Evolutionary conservation across 805 yeast genomes (phyloP).

Genomic region (Candida mattraensis): DNA sequence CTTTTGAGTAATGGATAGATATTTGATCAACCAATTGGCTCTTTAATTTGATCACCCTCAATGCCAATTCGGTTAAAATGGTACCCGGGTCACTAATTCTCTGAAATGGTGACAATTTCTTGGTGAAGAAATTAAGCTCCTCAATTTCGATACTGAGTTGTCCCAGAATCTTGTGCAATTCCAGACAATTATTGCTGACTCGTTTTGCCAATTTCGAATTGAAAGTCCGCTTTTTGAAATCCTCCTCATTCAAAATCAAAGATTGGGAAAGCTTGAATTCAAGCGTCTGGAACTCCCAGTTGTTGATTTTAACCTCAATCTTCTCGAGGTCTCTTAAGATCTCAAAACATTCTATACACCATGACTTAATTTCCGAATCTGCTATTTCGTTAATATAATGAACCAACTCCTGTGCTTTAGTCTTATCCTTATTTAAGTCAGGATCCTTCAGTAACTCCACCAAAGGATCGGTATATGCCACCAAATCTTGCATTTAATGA

Average conservation of each 20-base stretch:
- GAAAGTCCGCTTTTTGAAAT: slow-evolving; percentile 38
- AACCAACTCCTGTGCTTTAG: slow-evolving; percentile 40
- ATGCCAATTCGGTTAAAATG: slow-evolving; percentile 42
- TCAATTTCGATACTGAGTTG: slow-evolving; percentile 47
- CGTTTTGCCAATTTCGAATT: slow-evolving; percentile 54
- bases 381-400: slow-evolving; percentile 43
- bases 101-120: slow-evolving; percentile 43
- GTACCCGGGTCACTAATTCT: slow-evolving; percentile 55
- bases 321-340: slow-evolving; percentile 51
- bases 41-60: slow-evolving; percentile 49
- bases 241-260: slow-evolving; percentile 21
- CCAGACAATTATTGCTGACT: slow-evolving; percentile 51
- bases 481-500: slow-evolving; percentile 25
- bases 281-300: slow-evolving; percentile 56
- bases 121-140: slow-evolving; percentile 43
- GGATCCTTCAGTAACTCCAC: slow-evolving; percentile 49
- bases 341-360: slow-evolving; percentile 48
- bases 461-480: slow-evolving; percentile 46
- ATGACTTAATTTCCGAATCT: slow-evolving; percentile 44
- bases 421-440: slow-evolving; percentile 41
- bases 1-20: slow-evolving; percentile 60
- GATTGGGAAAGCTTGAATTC: slow-evolving; percentile 44
- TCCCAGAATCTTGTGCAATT: slow-evolving; percentile 42
- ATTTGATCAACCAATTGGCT: slow-evolving; percentile 52
- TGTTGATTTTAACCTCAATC: slow-evolving; percentile 44